These are phyloP conservation scores for Trichoderma gamsii DNA, from an alignment of 495 filamentous ascomycete species.

Conservation along the genomic window DNA sequence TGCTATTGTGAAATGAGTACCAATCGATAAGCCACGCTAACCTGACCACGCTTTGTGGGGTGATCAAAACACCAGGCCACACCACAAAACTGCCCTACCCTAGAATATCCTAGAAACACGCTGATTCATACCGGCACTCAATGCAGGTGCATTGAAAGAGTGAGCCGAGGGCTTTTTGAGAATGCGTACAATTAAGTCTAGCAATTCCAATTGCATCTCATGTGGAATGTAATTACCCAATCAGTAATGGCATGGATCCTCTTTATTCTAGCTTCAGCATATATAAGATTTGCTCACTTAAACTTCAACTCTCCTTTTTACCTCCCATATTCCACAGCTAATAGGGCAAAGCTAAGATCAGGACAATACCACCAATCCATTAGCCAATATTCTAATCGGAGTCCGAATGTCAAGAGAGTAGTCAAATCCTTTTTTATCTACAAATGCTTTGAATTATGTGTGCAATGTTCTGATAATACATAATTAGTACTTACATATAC, in stretches of 20 bases:
- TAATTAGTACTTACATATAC: neutral
- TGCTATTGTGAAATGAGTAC: neutral
- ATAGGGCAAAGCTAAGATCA: too few species aligned
- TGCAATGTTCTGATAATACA: neutral
- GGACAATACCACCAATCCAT: too few species aligned
- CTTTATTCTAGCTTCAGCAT: neutral
- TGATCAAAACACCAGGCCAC: neutral
- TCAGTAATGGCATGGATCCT: neutral
- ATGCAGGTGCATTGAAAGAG: neutral
- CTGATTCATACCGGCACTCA: neutral
- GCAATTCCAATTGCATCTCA: neutral
- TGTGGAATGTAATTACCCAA: neutral
- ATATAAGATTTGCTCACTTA: too few species aligned
- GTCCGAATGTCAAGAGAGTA: too few species aligned
- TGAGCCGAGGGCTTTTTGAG: neutral
- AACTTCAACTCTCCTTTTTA: too few species aligned
- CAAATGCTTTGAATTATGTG: too few species aligned
- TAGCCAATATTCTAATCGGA: too few species aligned
- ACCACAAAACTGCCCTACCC: neutral
- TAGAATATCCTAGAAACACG: neutral
- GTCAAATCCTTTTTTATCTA: too few species aligned
- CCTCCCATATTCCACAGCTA: too few species aligned
- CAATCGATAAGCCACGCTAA: neutral
- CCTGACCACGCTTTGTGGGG: neutral
- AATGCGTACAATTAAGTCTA: neutral